Evolutionary conservation across 75 land plant genomes (phyloP), one percentile per base, ranked within the genome.

Genomic region (Pseudotsuga menziesii): DNA sequence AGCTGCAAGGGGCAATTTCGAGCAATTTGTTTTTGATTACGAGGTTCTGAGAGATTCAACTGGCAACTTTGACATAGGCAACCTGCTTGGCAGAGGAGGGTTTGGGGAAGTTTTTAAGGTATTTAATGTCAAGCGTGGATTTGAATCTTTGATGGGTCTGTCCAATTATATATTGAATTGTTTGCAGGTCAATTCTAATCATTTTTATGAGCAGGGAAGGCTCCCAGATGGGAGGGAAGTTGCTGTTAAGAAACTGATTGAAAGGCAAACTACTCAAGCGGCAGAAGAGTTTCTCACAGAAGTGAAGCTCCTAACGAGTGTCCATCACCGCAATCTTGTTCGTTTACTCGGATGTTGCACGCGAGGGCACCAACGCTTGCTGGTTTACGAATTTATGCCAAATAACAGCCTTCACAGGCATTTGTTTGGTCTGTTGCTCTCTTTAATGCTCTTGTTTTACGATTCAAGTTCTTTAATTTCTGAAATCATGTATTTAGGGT

Each of bases 301-400:
- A 29, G 32, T 29, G 32, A 29, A 29, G 32, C 32, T 29, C 17
- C 27, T 4, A 60, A 41, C 56, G 0, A 62, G 69, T 20, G 80
- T 80, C 25, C 78, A 22, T 20, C 81, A 80, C 80, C 58, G 61
- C 3, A 80, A 80, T 76, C 78, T 80, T 26, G 56, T 80, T 26
- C 29, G 54, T 26, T 62, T 80, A 32, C 55, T 77, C 8, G 81
- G 81, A 25, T 80, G 80, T 27, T 80, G 81, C 62, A 41, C 25
- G 19, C 19, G 61, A 7, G 81, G 56, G 14, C 22, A 27, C 36
- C 55, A 80, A 41, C 36, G 79, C 9, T 39, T 80, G n/a, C 78
- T 80, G 20, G 79, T 75, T 16, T 80, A 75, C 39, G 78, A 80
- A 39, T 80, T 61, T 78, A 52, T 78, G 72, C 5, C 19, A 27